A percentile compares a stretch with the other conserved stretches of the same genome.
Conservation (phyloP, 352 stramenopile species). For the Blastocystis hominis region DNA sequence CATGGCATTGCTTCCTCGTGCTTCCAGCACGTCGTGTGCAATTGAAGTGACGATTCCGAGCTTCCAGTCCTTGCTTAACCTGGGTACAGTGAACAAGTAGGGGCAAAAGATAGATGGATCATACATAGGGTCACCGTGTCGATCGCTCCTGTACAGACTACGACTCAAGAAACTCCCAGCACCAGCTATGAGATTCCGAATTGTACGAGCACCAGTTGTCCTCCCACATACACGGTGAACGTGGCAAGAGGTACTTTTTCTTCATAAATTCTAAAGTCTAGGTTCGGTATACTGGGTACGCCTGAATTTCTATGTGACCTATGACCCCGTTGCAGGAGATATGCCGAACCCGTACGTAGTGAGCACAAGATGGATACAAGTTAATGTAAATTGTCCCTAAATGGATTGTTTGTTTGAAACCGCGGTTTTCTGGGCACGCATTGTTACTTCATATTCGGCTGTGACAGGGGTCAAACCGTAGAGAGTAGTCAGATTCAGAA, state of each 20-base stretch:
- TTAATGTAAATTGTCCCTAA: background rate
- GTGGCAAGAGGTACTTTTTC: background rate
- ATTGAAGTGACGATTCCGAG: background rate
- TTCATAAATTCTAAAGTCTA: background rate
- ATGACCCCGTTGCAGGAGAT: background rate
- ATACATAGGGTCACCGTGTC: background rate
- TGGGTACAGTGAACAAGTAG: background rate
- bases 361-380: background rate
- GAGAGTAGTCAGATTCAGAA: no score
- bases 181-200: background rate
- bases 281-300: background rate
- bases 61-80: background rate
- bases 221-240: background rate
- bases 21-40: background rate
- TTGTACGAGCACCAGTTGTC: background rate
- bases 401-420: background rate
- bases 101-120: background rate
- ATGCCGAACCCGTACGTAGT: background rate
- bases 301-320: slow-evolving; percentile 5
- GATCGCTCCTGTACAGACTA: background rate
- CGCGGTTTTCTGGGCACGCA: background rate
- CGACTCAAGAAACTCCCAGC: background rate
- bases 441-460: slow-evolving; percentile 2
- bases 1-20: background rate
- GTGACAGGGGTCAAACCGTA: background rate